Evolutionary conservation across 805 yeast genomes (phyloP), one percentile per base, ranked within the genome.

Genomic region (Pichia heedii): DNA sequence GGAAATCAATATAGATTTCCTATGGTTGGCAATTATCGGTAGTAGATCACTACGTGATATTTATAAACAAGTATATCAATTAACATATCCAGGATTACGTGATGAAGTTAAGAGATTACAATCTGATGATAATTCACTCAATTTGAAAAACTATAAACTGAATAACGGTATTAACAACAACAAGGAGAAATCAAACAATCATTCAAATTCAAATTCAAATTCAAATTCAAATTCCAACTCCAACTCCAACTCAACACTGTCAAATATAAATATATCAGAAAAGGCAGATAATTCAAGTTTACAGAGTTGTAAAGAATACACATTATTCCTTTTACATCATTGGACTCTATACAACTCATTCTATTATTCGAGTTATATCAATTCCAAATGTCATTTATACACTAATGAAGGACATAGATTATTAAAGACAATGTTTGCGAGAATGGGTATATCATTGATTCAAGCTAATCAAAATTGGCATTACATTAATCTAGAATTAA

Each of bases 261-360:
- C 55, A 15, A 55, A 47, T 34, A 45, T 42, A 15, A 54, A 51
- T 20, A 42, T 57, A 35, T 57, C 61, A 12, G 54, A 55, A 41
- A 63, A 54, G 37, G 62, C 67, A 6, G 67, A 62, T 42, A 57
- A 59, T 30, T 51, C 50, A 1, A 54, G 61, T 40, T 68, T 93
- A 22, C 70, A 73, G 21, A 67, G 86, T 16, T 96, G 86, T 54
- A 76, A 81, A 22, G 98, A 94, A 61, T 93, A 84, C 61, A 79
- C 87, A 46, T 66, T 93, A 37, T 93, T 89, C 57, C 64, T 94
- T 34, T 68, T 93, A 37, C 79, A 97, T 38, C 97, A 90, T 60
- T 89, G 97, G 86, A 83, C 95, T 11, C 66, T 93, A 16, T 90
- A 93, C 63, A 94, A 90, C 51, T 74, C 96, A 48, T 87, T 94